A percentile compares a stretch with the other conserved stretches of the same genome.
These are phyloP conservation scores for Xylaria sp. DNA, from an alignment of 2,329 filamentous ascomycete species.

Conservation along the genomic window DNA sequence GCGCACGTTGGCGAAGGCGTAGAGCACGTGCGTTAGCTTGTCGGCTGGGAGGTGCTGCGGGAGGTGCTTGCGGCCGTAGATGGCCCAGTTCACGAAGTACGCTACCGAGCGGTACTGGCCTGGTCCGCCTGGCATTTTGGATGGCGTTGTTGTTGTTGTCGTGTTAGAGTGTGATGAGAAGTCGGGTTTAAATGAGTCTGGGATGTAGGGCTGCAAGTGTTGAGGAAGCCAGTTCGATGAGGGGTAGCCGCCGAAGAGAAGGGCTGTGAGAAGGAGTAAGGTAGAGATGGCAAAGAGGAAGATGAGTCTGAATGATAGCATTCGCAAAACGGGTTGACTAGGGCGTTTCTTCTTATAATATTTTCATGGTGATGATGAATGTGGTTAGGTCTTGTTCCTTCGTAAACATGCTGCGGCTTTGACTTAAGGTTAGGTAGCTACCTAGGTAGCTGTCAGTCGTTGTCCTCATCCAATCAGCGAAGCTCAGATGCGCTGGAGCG, in stretches of 20 bases:
- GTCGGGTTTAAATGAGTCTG: conserved; percentile 17
- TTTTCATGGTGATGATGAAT: neutral
- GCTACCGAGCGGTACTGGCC: conserved; percentile 71
- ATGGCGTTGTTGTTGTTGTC: conserved; percentile 1
- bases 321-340: neutral
- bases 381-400: neutral
- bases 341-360: conserved; percentile 26
- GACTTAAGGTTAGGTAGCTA: too few relatives aligned
- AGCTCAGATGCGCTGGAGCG: conserved; percentile 7
- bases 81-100: conserved; percentile 85
- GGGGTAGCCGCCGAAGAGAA: conserved; percentile 26
- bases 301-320: conserved; percentile 23
- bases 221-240: conserved; percentile 17
- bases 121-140: conserved; percentile 58
- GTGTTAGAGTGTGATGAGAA: conserved; percentile 18
- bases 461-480: conserved; percentile 18
- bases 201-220: conserved; percentile 21
- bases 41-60: conserved; percentile 84
- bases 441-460: too few relatives aligned
- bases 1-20: conserved; percentile 88
- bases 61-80: conserved; percentile 86
- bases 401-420: neutral
- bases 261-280: conserved; percentile 22
- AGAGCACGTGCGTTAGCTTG: conserved; percentile 88
- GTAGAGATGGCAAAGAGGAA: conserved; percentile 20